phyloP scores from a whole-genome alignment of 345 rosid genomes.

The Tarenaya hassleriana region DNA sequence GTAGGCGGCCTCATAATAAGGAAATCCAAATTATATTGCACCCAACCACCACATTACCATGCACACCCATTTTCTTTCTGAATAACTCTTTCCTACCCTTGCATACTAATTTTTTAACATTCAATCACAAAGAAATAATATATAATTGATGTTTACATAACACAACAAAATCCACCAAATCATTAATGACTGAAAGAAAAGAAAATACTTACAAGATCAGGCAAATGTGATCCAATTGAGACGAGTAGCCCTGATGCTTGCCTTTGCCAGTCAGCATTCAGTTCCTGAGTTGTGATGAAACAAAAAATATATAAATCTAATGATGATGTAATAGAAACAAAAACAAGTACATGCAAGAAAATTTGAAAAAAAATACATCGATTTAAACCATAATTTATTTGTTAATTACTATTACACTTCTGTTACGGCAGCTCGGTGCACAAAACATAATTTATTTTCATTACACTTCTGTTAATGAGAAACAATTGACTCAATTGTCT shows the following conservation, averaged over 20 bases:
- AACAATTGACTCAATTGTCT: slow-evolving; percentile 6
- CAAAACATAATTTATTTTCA: slow-evolving; percentile 7
- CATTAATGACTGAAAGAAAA: background rate
- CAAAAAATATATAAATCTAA: slow-evolving; percentile 6
- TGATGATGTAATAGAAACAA: slow-evolving; percentile 2
- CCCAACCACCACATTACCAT: slow-evolving; percentile 13
- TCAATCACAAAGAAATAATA: slow-evolving; percentile 15
- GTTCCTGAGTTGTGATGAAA: slow-evolving; percentile 45
- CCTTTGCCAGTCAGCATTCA: slow-evolving; percentile 90
- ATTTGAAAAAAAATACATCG: background rate
- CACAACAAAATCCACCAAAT: no score
- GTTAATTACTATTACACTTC: slow-evolving; percentile 4
- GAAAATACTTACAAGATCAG: slow-evolving; percentile 75
- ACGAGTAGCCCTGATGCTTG: slow-evolving; percentile 84
- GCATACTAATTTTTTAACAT: slow-evolving; percentile 9
- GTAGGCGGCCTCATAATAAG: slow-evolving; percentile 3
- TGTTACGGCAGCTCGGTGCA: no score
- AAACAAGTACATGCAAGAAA: background rate
- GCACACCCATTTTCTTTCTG: background rate
- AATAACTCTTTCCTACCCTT: no score
- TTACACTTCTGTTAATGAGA: slow-evolving; percentile 6
- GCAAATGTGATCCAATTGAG: slow-evolving; percentile 82
- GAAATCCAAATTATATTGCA: slow-evolving; percentile 2
- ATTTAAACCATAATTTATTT: slow-evolving; percentile 7
- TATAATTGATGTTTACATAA: no score